Evolutionary conservation across 2,329 filamentous ascomycete species (phyloP).

Genomic region (Mycosphaerella sp.): DNA sequence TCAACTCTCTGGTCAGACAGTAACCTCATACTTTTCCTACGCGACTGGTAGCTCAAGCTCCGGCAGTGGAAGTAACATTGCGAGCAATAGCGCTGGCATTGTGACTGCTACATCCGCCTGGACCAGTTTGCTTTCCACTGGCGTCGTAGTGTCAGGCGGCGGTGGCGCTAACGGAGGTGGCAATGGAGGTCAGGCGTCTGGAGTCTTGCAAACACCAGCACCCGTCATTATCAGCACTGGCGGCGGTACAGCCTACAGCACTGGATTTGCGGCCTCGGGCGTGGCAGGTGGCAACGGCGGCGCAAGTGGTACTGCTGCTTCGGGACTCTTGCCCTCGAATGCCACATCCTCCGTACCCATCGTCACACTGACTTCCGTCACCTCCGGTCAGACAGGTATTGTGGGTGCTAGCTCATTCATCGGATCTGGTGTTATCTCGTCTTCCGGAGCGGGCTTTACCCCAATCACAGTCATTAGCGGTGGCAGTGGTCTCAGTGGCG

Average conservation of each 20-base stretch:
- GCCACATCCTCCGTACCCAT: neutral
- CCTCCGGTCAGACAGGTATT: conserved; percentile 3
- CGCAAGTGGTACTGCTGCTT: conserved; percentile 13
- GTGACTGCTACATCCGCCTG: conserved; percentile 20
- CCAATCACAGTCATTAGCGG: conserved; percentile 1
- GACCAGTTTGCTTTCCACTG: conserved; percentile 18
- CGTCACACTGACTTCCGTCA: conserved; percentile 15
- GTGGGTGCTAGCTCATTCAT: conserved; percentile 6
- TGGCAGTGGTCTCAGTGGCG: conserved; percentile 1
- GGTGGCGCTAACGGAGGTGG: conserved; percentile 7
- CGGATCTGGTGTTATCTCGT: conserved; percentile 6
- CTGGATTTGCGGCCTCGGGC: conserved; percentile 20
- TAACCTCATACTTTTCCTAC: conserved; percentile 23
- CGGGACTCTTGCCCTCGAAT: conserved; percentile 11
- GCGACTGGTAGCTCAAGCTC: conserved; percentile 22
- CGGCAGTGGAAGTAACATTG: conserved; percentile 16
- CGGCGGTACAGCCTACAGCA: conserved; percentile 23
- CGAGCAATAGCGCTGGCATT: conserved; percentile 17
- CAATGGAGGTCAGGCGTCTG: conserved; percentile 15
- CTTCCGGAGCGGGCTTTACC: neutral
- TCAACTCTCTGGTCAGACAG: conserved; percentile 22
- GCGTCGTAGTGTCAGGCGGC: conserved; percentile 19
- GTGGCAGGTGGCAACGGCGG: conserved; percentile 14
- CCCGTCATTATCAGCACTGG: conserved; percentile 19
- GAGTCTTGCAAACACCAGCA: conserved; percentile 12